A percentile compares a stretch with the other conserved stretches of the same genome.
phyloP scores from a whole-genome alignment of 2,329 filamentous ascomycete species.

The Microthyrium microscopicum region DNA sequence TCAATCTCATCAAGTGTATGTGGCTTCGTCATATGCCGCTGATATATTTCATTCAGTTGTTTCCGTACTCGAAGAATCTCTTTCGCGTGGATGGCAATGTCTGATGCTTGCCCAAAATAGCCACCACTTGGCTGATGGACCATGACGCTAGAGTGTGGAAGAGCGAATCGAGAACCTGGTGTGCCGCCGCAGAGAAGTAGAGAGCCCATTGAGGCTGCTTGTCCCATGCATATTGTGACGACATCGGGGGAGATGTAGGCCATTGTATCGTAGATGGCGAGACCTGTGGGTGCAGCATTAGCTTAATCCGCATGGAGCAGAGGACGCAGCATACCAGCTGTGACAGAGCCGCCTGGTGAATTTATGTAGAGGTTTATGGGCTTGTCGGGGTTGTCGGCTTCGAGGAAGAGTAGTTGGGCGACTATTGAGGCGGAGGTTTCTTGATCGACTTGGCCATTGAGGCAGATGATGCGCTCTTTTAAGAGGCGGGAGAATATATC shows the following conservation, averaged over 20 bases:
- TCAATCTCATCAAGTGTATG: constrained; percentile 71
- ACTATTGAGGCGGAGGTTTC: constrained; percentile 84
- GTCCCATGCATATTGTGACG: constrained; percentile 85
- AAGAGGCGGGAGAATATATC: constrained; percentile 31
- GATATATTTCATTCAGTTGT: constrained; percentile 82
- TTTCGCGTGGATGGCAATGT: constrained; percentile 93
- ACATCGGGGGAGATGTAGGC: constrained; percentile 87
- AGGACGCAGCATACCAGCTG: constrained; percentile 41
- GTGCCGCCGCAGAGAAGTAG: constrained; percentile 76
- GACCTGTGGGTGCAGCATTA: constrained; percentile 17
- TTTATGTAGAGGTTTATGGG: constrained; percentile 98
- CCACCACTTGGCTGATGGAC: constrained; percentile 85
- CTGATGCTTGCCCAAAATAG: constrained; percentile 49
- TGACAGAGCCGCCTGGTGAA: constrained; percentile 83
- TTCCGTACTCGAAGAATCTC: constrained; percentile 79
- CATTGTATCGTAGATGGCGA: constrained; percentile 98
- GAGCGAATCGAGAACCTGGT: constrained; percentile 66
- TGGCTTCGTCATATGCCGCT: constrained; percentile 63
- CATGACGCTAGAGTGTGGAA: constrained; percentile 94
- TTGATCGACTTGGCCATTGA: constrained; percentile 85
- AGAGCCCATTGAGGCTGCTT: constrained; percentile 89
- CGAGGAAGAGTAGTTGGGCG: constrained; percentile 90
- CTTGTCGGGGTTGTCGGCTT: constrained; percentile 88
- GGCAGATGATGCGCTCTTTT: constrained; percentile 79
- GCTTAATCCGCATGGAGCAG: constrained; percentile 8